A percentile compares a stretch with the other conserved stretches of the same genome.
Evolutionary conservation across 148 eudicot genomes (phyloP).

Genomic region (Heliamphora exappendiculata): DNA sequence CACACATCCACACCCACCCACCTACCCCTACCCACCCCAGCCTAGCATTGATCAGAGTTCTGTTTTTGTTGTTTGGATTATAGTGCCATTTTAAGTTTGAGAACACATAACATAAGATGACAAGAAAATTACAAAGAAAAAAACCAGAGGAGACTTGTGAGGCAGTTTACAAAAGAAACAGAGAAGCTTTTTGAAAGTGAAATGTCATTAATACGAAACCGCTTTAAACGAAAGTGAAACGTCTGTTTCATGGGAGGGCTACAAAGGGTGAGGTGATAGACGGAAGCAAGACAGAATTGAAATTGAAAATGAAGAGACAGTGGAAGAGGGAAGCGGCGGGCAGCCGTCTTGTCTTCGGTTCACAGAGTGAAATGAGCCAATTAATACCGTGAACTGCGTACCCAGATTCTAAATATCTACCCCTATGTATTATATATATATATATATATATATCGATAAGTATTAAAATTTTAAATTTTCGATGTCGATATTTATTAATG

Average conservation of each 20-base stretch:
- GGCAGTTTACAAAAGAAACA: background rate
- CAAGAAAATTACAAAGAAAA: background rate
- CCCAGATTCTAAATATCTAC: too few relatives aligned
- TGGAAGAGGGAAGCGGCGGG: background rate
- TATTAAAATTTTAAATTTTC: too few relatives aligned
- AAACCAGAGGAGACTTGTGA: background rate
- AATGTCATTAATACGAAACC: background rate
- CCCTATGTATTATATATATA: too few relatives aligned
- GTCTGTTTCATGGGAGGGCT: conserved; percentile 8
- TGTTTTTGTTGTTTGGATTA: background rate
- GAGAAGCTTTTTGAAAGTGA: background rate
- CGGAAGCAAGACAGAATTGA: background rate
- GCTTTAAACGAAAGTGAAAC: conserved; percentile 14
- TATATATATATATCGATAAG: too few relatives aligned
- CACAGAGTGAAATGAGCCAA: too few relatives aligned
- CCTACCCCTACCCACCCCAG: background rate
- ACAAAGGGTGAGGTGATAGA: background rate
- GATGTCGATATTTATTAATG: too few relatives aligned
- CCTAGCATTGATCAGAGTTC: conserved; percentile 6
- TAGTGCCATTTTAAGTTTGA: background rate
- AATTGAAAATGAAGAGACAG: conserved; percentile 12
- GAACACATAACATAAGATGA: background rate
- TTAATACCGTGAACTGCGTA: too few relatives aligned
- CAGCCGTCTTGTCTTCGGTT: background rate
- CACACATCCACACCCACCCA: conserved; percentile 8